Evolutionary conservation across 257 asterid species (phyloP).

Genomic region (Hygrophila difformis): DNA sequence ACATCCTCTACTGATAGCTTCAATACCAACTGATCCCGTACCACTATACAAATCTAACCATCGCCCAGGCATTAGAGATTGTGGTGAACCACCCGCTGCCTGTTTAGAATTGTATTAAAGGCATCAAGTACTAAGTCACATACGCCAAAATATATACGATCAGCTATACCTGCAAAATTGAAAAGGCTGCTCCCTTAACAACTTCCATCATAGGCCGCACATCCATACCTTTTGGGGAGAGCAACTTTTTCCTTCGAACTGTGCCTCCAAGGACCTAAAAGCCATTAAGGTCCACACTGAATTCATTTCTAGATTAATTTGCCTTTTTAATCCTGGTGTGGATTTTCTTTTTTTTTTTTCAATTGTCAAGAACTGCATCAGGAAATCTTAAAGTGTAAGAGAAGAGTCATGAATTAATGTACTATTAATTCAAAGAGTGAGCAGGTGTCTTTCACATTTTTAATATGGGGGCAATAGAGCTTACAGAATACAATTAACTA

Average conservation of each 20-base stretch:
- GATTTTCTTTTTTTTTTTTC: background rate
- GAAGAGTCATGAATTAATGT: background rate
- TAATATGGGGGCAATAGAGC: background rate
- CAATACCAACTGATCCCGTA: constrained; percentile 97
- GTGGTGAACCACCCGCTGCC: constrained; percentile 94
- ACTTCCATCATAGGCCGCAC: constrained; percentile 99
- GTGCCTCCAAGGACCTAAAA: constrained; percentile 89
- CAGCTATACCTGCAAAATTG: constrained; percentile 70
- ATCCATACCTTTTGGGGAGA: constrained; percentile 93
- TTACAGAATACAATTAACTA: background rate
- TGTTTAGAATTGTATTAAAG: constrained; percentile 21
- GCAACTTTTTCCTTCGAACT: constrained; percentile 85
- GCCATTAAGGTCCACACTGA: constrained; percentile 12
- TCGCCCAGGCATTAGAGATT: constrained; percentile 81
- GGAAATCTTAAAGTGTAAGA: background rate
- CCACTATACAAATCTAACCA: constrained; percentile 99
- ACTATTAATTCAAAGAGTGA: no score
- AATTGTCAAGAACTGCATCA: background rate
- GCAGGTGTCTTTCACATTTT: background rate
- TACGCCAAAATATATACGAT: constrained; percentile 7
- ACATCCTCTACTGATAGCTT: constrained; percentile 98
- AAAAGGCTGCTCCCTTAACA: constrained; percentile 89
- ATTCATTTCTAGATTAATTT: background rate
- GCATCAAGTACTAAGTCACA: constrained; percentile 9
- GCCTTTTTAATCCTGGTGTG: no score